Evolutionary conservation across 805 yeast species (phyloP).

Genomic region (Ogataea methanolica): DNA sequence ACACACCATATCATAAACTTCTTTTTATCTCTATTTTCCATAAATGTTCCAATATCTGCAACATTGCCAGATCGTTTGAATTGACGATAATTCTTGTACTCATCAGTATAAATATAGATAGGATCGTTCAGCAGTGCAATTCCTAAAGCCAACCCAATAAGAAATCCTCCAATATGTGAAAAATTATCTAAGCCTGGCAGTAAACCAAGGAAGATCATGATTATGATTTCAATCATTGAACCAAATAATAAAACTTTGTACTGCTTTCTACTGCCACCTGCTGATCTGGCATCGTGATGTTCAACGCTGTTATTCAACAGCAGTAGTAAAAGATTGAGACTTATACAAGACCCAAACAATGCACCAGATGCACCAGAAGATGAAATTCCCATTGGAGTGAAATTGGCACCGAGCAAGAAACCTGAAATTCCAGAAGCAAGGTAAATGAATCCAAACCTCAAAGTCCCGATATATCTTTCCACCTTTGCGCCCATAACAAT

Average conservation of each 20-base stretch:
- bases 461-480: constrained; percentile 52
- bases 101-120: constrained; percentile 30
- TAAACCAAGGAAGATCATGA: constrained; percentile 59
- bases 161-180: constrained; percentile 72
- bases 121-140: constrained; percentile 54
- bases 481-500: constrained; percentile 55
- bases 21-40: constrained; percentile 28
- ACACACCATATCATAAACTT: constrained; percentile 49
- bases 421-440: constrained; percentile 62
- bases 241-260: constrained; percentile 43
- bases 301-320: constrained; percentile 42
- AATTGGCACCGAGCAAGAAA: constrained; percentile 64
- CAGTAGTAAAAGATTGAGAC: constrained; percentile 53
- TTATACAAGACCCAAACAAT: constrained; percentile 58
- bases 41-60: constrained; percentile 1
- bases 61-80: constrained; percentile 17
- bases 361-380: constrained; percentile 72
- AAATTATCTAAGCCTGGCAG: constrained; percentile 74
- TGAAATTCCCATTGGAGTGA: constrained; percentile 61
- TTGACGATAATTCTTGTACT: constrained; percentile 10
- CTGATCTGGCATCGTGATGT: constrained; percentile 34
- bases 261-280: constrained; percentile 28
- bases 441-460: constrained; percentile 52
- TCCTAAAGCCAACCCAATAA: constrained; percentile 51
- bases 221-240: constrained; percentile 52